Evolutionary conservation across 2,329 filamentous ascomycete genomes (phyloP).

Genomic region (Nothophaeocryptopus gaeumannii): DNA sequence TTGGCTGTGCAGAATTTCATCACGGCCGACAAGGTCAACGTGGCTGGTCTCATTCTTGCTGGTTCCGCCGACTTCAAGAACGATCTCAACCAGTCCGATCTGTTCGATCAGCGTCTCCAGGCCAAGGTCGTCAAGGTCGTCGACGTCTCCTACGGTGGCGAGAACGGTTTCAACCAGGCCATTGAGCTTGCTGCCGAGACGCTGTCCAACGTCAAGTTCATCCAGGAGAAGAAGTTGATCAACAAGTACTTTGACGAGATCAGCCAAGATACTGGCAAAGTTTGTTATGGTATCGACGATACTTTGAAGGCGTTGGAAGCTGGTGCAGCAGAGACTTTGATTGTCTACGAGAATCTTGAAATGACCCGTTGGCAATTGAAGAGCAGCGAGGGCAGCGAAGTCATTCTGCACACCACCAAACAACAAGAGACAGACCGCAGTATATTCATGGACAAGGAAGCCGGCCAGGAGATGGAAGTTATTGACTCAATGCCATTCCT

Average conservation of each 20-base stretch:
- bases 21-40: constrained; percentile 96
- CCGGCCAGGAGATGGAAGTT: constrained; percentile 96
- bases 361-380: constrained; percentile 90
- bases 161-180: constrained; percentile 99
- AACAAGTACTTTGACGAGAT: constrained; percentile 99
- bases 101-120: constrained; percentile 90
- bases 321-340: constrained; percentile 88
- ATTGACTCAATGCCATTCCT: constrained; percentile 85
- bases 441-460: constrained; percentile 91
- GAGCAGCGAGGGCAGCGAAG: constrained; percentile 67
- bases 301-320: constrained; percentile 95
- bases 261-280: constrained; percentile 91
- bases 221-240: constrained; percentile 99
- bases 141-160: constrained; percentile 96
- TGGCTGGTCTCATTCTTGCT: constrained; percentile 89
- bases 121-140: constrained; percentile 99
- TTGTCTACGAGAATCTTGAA: constrained; percentile 96
- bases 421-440: constrained; percentile 74
- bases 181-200: constrained; percentile 95
- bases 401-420: constrained; percentile 85
- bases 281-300: constrained; percentile 98
- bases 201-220: constrained; percentile 98
- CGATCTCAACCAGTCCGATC: constrained; percentile 92
- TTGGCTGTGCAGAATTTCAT: constrained; percentile 99
- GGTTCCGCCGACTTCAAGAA: constrained; percentile 99